A percentile compares a stretch with the other conserved stretches of the same genome.
phyloP scores from a whole-genome alignment of 2,329 filamentous ascomycete genomes.

The Beauveria medogensis region DNA sequence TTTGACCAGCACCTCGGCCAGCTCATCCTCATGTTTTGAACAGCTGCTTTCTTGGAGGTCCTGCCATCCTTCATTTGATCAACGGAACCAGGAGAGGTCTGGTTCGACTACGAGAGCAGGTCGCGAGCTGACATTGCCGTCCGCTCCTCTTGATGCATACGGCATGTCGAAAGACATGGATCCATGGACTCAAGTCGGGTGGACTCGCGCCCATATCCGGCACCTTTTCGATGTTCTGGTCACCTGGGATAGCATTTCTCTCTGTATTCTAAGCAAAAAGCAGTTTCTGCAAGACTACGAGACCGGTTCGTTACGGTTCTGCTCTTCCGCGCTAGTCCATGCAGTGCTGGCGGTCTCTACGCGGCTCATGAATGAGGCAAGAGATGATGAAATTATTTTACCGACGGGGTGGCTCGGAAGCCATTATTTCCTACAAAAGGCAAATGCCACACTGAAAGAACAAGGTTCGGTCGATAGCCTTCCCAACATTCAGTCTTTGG shows the following conservation, averaged over 20 bases:
- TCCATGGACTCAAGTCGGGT: slow-evolving; percentile 7
- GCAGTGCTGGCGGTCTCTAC: slow-evolving; percentile 9
- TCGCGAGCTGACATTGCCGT: background rate
- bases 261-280: slow-evolving; percentile 16
- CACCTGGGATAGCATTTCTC: slow-evolving; percentile 12
- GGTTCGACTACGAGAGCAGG: background rate
- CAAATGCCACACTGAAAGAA: background rate
- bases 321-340: slow-evolving; percentile 13
- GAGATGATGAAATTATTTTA: background rate
- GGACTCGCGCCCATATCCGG: slow-evolving; percentile 8
- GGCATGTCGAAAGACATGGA: background rate
- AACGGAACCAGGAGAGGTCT: background rate
- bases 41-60: slow-evolving; percentile 4
- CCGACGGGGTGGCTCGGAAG: slow-evolving; percentile 4
- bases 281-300: slow-evolving; percentile 21
- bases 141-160: background rate
- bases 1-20: background rate
- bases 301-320: slow-evolving; percentile 6
- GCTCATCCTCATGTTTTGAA: background rate
- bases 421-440: slow-evolving; percentile 5
- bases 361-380: background rate
- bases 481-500: slow-evolving; percentile 13
- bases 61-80: background rate
- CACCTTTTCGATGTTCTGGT: slow-evolving; percentile 9
- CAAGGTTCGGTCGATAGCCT: background rate